phyloP scores from a whole-genome alignment of 2,329 filamentous ascomycete genomes.

The Diaporthe sp. region DNA sequence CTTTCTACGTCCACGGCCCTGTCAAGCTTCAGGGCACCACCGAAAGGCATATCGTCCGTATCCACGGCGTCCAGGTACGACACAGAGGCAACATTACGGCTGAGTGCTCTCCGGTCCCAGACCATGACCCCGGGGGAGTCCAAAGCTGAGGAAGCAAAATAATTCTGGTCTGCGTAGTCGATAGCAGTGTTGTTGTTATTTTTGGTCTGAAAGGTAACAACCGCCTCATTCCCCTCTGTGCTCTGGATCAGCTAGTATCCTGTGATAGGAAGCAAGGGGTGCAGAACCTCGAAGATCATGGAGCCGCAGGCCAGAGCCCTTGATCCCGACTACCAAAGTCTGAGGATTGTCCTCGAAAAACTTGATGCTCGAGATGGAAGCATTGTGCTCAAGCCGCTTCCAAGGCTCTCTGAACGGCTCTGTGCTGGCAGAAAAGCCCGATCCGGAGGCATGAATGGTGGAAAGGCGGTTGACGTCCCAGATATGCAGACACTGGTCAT shows the following conservation, averaged over 20 bases:
- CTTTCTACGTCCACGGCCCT: slow-evolving; percentile 69
- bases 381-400: slow-evolving; percentile 73
- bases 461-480: slow-evolving; percentile 81
- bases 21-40: slow-evolving; percentile 71
- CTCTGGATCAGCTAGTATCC: neutral
- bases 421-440: slow-evolving; percentile 65
- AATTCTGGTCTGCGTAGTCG: slow-evolving; percentile 85
- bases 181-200: slow-evolving; percentile 82
- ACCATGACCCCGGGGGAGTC: slow-evolving; percentile 82
- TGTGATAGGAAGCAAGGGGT: neutral
- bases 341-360: slow-evolving; percentile 86
- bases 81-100: slow-evolving; percentile 65
- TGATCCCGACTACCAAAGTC: slow-evolving; percentile 81
- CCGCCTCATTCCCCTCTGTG: slow-evolving; percentile 52
- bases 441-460: slow-evolving; percentile 56
- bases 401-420: slow-evolving; percentile 69
- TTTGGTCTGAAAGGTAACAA: slow-evolving; percentile 74
- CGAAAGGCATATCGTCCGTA: slow-evolving; percentile 73
- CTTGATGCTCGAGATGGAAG: slow-evolving; percentile 85
- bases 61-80: slow-evolving; percentile 71
- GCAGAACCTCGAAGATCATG: slow-evolving; percentile 81
- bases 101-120: slow-evolving; percentile 80
- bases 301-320: slow-evolving; percentile 80
- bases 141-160: slow-evolving; percentile 84
- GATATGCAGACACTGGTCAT: slow-evolving; percentile 85